phyloP scores from a whole-genome alignment of 768 basidiomycete species.

The Asterophora lycoperdoides region DNA sequence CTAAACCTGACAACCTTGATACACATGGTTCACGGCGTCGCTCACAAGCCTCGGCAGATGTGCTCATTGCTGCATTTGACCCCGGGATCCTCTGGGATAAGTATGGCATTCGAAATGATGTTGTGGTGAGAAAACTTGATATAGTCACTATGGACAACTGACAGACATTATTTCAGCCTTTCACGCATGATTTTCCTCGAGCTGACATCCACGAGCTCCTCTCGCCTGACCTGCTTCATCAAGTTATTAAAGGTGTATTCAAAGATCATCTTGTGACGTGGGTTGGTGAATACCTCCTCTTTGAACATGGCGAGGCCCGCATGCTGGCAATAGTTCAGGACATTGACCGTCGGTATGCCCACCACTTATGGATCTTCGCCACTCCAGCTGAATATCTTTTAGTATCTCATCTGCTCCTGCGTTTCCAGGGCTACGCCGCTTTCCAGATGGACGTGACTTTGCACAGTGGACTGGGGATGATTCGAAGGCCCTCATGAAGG shows the following conservation, averaged over 20 bases:
- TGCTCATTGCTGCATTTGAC: constrained; percentile 15
- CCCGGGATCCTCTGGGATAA: constrained; percentile 18
- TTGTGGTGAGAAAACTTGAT: constrained; percentile 22
- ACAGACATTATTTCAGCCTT: neutral
- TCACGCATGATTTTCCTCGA: constrained; percentile 14
- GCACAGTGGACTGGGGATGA: constrained; percentile 29
- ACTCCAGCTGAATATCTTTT: constrained; percentile 1
- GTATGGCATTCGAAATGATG: constrained; percentile 22
- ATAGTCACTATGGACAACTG: constrained; percentile 1
- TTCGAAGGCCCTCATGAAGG: constrained; percentile 33
- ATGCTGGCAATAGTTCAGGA: constrained; percentile 30
- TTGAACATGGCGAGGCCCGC: constrained; percentile 14
- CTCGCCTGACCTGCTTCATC: constrained; percentile 21
- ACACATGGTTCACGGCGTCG: constrained; percentile 15
- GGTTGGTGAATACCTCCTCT: constrained; percentile 28
- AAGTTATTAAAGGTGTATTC: constrained; percentile 33
- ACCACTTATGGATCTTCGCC: neutral
- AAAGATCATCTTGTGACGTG: constrained; percentile 35
- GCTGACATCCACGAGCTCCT: constrained; percentile 17
- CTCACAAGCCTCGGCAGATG: constrained; percentile 15
- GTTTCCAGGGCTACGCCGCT: constrained; percentile 21
- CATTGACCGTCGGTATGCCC: constrained; percentile 32
- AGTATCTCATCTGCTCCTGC: constrained; percentile 22
- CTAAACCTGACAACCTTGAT: constrained; percentile 11
- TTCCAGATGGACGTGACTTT: constrained; percentile 21